Conservation (phyloP, 1,139 yeast species). For the Kodamaea ohmeri region DNA sequence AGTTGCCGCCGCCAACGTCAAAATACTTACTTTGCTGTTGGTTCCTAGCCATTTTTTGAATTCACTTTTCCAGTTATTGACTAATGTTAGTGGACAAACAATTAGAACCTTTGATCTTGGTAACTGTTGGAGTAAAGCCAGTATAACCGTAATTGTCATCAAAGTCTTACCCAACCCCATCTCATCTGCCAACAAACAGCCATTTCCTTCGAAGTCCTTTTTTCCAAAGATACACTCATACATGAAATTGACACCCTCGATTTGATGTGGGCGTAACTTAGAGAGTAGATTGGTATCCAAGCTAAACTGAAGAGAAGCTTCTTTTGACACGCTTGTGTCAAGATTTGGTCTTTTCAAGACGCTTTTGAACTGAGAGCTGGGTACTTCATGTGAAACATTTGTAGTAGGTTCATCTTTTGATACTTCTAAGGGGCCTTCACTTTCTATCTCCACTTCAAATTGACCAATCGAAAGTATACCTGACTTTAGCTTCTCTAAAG, state of each 20-base stretch:
- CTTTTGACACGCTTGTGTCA: too few relatives aligned
- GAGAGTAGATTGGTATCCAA: constrained; percentile 65
- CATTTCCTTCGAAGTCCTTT: constrained; percentile 48
- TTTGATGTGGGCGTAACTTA: constrained; percentile 75
- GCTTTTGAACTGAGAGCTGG: constrained; percentile 4
- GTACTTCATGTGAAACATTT: not conserved
- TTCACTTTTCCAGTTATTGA: constrained; percentile 85
- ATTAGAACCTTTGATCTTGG: constrained; percentile 69
- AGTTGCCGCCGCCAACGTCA: constrained; percentile 38
- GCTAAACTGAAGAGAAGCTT: too few relatives aligned
- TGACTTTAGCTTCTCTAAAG: constrained; percentile 9
- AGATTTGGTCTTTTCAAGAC: constrained; percentile 24
- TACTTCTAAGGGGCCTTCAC: not conserved
- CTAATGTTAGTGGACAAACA: constrained; percentile 89
- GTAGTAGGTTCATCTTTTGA: not conserved
- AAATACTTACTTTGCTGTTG: constrained; percentile 52
- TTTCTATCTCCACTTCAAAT: constrained; percentile 30
- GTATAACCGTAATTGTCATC: constrained; percentile 76
- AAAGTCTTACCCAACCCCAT: constrained; percentile 97
- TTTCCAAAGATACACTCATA: constrained; percentile 80
- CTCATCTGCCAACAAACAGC: constrained; percentile 90
- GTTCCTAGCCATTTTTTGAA: constrained; percentile 86
- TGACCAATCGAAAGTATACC: constrained; percentile 24
- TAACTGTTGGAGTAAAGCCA: constrained; percentile 79
- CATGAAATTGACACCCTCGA: constrained; percentile 76